A percentile compares a stretch with the other conserved stretches of the same genome.
phyloP scores from a whole-genome alignment of 2,329 filamentous ascomycete species.

The Fusarium solani-melongenae region DNA sequence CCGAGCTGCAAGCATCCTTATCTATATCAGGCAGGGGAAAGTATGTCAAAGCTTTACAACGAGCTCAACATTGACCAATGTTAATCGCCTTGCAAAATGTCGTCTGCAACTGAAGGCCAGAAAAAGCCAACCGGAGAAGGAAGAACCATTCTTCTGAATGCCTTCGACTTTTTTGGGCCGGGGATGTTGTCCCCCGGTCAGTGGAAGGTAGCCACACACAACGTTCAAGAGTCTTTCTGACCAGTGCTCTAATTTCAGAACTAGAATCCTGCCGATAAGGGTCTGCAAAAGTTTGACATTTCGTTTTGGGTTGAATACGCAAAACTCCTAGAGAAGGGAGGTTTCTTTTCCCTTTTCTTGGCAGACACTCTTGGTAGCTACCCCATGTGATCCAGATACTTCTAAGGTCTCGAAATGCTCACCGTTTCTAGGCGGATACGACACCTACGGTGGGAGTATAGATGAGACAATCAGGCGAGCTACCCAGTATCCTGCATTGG shows the following conservation, averaged over 20 bases:
- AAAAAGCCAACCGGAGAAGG: not conserved
- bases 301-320: conserved; percentile 5
- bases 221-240: too few species aligned
- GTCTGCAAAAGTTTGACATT: not conserved
- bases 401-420: not conserved
- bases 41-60: not conserved
- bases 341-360: not conserved
- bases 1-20: not conserved
- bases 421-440: not conserved
- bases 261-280: not conserved
- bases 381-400: rapidly evolving
- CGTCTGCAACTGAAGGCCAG: not conserved
- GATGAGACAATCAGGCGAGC: conserved; percentile 1
- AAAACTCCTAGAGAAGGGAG: not conserved
- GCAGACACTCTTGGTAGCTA: not conserved
- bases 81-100: not conserved
- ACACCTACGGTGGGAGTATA: conserved; percentile 3
- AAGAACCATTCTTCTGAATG: not conserved
- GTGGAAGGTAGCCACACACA: not conserved
- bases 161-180: conserved; percentile 4
- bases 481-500: not conserved
- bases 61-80: not conserved
- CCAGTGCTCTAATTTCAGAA: not conserved
- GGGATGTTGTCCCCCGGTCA: not conserved
- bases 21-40: not conserved